Percentiles rank a stretch among this genome's conserved stretches.
Evolutionary conservation across 306 rosid genomes (phyloP).

Genomic region (Quercus cerris): DNA sequence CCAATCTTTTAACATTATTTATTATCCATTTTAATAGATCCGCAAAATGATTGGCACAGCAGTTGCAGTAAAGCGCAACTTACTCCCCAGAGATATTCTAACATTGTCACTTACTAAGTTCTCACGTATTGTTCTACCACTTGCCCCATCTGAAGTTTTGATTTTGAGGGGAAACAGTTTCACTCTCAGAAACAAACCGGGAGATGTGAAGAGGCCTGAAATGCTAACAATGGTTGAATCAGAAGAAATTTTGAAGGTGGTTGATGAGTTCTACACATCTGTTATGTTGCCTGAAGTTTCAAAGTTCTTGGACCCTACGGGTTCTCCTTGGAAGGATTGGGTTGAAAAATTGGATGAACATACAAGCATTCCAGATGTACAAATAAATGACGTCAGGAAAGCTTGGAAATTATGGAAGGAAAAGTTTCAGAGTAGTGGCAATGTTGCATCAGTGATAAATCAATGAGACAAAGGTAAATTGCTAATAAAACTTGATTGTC

Average conservation of each 20-base stretch:
- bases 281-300: conserved; percentile 68
- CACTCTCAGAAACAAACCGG: conserved; percentile 45
- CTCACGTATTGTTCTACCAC: conserved; percentile 68
- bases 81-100: conserved; percentile 70
- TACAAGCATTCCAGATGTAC: conserved; percentile 59
- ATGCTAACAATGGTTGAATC: conserved; percentile 72
- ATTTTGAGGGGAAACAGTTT: conserved; percentile 70
- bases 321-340: conserved; percentile 79
- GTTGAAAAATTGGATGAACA: conserved; percentile 67
- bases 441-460: conserved; percentile 18
- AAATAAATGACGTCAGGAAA: conserved; percentile 66
- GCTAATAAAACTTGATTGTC: neutral
- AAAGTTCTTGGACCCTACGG: conserved; percentile 63
- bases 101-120: conserved; percentile 64
- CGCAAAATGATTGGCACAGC: conserved; percentile 93
- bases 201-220: conserved; percentile 63
- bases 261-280: conserved; percentile 68
- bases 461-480: conserved; percentile 18
- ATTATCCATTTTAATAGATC: conserved; percentile 44
- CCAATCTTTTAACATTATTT: neutral
- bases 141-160: conserved; percentile 83
- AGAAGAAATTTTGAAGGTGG: conserved; percentile 56
- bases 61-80: conserved; percentile 75
- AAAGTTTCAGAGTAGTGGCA: conserved; percentile 23
- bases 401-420: conserved; percentile 82